Conservation (phyloP, 1,139 yeast species). For the Torulaspora globosa region DNA sequence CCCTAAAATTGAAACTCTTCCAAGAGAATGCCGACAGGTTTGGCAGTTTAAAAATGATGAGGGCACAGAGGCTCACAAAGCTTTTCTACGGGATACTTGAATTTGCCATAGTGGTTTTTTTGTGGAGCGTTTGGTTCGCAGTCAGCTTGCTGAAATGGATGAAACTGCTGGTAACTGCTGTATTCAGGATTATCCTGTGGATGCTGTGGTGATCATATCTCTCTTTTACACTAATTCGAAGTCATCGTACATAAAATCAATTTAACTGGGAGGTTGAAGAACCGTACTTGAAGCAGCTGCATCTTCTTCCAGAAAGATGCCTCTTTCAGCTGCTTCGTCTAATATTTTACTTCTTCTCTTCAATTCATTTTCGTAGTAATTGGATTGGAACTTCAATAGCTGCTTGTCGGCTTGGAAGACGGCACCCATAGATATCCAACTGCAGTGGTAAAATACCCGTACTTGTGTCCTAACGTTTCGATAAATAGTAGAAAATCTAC, state of each 20-base stretch:
- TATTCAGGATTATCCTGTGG: conserved; percentile 46
- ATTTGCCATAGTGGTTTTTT: conserved; percentile 52
- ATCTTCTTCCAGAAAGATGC: conserved; percentile 40
- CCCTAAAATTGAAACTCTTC: conserved; percentile 66
- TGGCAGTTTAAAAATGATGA: conserved; percentile 37
- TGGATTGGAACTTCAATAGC: conserved; percentile 36
- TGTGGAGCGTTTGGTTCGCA: conserved; percentile 69
- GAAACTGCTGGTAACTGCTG: conserved; percentile 37
- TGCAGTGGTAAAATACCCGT: conserved; percentile 40
- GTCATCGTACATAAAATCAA: conserved; percentile 6
- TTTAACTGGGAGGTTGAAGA: conserved; percentile 5
- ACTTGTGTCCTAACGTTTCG: conserved; percentile 39
- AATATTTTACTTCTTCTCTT: conserved; percentile 36
- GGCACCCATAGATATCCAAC: conserved; percentile 41
- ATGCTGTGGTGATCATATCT: conserved; percentile 35
- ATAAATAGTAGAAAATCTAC: conserved; percentile 36
- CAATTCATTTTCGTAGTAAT: conserved; percentile 35
- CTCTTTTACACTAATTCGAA: neutral
- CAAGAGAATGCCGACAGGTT: conserved; percentile 63
- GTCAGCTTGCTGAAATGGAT: conserved; percentile 52
- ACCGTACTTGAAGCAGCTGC: conserved; percentile 26
- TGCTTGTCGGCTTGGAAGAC: conserved; percentile 42
- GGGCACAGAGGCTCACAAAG: conserved; percentile 37
- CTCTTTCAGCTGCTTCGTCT: conserved; percentile 44
- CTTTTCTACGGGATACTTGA: conserved; percentile 47